Conservation (phyloP, 129 eudicot genomes). For the Arctium minus region DNA sequence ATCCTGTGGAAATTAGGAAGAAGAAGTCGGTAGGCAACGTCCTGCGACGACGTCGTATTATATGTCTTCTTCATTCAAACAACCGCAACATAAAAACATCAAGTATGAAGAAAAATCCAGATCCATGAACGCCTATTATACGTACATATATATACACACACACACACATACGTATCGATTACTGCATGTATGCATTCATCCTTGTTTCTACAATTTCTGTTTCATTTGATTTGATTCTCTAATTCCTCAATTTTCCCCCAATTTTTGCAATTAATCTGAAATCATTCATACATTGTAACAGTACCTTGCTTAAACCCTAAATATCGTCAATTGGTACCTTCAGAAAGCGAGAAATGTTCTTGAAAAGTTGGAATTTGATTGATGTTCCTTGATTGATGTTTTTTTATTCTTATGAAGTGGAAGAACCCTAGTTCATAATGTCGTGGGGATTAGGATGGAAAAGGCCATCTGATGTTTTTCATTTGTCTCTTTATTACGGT, state of each 20-base stretch:
- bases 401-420: constrained; percentile 13
- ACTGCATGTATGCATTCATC: constrained; percentile 17
- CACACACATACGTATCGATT: not conserved
- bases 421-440: constrained; percentile 48
- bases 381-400: constrained; percentile 14
- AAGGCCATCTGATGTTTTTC: constrained; percentile 76
- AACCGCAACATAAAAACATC: constrained; percentile 27
- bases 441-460: constrained; percentile 99
- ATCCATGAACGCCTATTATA: constrained; percentile 16
- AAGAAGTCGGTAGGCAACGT: constrained; percentile 24
- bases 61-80: constrained; percentile 39
- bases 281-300: constrained; percentile 17
- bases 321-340: not conserved
- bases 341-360: not conserved
- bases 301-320: constrained; percentile 44
- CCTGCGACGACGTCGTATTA: constrained; percentile 33
- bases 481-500: constrained; percentile 71
- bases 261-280: not conserved
- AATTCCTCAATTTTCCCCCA: constrained; percentile 3
- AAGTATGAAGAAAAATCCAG: constrained; percentile 4
- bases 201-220: not conserved
- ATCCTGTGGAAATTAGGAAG: constrained; percentile 4
- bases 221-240: not conserved
- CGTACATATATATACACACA: not conserved
- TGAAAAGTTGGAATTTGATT: not conserved